These are phyloP conservation scores for Camellia oleifera DNA, from an alignment of 179 eudicot species.

Conservation along the genomic window DNA sequence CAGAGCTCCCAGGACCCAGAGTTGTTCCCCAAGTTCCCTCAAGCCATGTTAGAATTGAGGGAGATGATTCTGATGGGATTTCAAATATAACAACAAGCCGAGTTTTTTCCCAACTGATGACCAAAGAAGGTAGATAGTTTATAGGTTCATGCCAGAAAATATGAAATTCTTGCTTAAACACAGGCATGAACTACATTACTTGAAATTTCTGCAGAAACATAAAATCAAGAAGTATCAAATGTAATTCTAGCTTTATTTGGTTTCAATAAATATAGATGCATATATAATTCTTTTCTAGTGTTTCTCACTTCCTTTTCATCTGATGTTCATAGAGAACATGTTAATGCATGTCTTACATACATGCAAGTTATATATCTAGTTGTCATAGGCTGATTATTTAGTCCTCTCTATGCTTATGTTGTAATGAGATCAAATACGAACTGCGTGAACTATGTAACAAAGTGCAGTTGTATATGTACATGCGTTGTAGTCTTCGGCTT, in stretches of 20 bases:
- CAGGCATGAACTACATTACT: not conserved
- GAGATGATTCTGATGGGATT: conserved; percentile 33
- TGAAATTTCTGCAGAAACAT: not conserved
- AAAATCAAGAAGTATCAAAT: not conserved
- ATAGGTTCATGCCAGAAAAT: not conserved
- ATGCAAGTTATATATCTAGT: not conserved
- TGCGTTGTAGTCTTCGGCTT: not conserved
- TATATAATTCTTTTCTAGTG: not conserved
- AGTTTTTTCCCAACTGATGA: conserved; percentile 15
- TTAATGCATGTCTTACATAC: not conserved
- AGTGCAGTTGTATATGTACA: not conserved
- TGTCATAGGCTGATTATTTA: not conserved
- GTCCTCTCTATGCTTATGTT: not conserved
- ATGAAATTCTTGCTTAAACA: not conserved
- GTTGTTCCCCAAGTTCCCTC: conserved; percentile 24
- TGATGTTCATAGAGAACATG: not conserved
- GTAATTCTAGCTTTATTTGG: not conserved
- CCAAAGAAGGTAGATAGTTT: not conserved
- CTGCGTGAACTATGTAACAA: not conserved
- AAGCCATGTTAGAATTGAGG: conserved; percentile 19
- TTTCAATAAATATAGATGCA: not conserved
- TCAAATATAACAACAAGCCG: conserved; percentile 45
- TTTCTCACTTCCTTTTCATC: not conserved
- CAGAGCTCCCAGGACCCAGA: conserved; percentile 25
- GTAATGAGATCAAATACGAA: not conserved